These are phyloP conservation scores for Luffa aegyptiaca DNA, from an alignment of 306 rosid species.

Conservation along the genomic window DNA sequence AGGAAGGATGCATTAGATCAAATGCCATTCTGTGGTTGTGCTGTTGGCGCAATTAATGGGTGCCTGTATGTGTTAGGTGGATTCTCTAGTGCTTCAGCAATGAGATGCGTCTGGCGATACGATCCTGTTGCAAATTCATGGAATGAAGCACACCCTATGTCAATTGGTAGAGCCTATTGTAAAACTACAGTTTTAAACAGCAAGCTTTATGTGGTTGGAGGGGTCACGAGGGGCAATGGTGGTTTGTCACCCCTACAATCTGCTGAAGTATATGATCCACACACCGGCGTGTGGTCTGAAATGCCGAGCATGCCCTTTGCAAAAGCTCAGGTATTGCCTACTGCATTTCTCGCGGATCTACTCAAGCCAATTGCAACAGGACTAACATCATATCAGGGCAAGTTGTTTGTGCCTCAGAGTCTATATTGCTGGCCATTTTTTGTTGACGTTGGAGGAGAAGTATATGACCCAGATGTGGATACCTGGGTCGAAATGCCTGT, in stretches of 20 bases:
- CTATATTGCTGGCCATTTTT: conserved; percentile 91
- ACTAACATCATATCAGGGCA: conserved; percentile 77
- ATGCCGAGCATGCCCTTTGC: conserved; percentile 93
- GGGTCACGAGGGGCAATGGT: conserved; percentile 74
- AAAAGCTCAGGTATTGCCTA: conserved; percentile 66
- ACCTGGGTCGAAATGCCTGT: conserved; percentile 84
- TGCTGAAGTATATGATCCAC: conserved; percentile 87
- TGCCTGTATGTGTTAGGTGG: conserved; percentile 90
- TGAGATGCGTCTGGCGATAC: conserved; percentile 73
- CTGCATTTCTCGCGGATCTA: conserved; percentile 73
- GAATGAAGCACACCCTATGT: conserved; percentile 68
- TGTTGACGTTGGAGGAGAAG: conserved; percentile 93
- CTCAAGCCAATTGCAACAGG: conserved; percentile 91
- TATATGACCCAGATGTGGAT: conserved; percentile 75
- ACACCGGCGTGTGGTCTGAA: conserved; percentile 52
- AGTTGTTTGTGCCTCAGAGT: conserved; percentile 81
- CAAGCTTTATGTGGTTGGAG: conserved; percentile 93
- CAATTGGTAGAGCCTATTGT: conserved; percentile 75
- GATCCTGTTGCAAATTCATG: conserved; percentile 59
- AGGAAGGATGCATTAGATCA: conserved; percentile 57
- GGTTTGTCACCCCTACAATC: conserved; percentile 84
- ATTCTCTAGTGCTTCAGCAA: conserved; percentile 64
- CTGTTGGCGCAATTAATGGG: conserved; percentile 74
- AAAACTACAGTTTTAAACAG: conserved; percentile 75
- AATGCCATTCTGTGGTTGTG: conserved; percentile 88